Evolutionary conservation across 2,329 filamentous ascomycete genomes (phyloP), one percentile per base, ranked within the genome.

Genomic region (Aschersonia sp.): DNA sequence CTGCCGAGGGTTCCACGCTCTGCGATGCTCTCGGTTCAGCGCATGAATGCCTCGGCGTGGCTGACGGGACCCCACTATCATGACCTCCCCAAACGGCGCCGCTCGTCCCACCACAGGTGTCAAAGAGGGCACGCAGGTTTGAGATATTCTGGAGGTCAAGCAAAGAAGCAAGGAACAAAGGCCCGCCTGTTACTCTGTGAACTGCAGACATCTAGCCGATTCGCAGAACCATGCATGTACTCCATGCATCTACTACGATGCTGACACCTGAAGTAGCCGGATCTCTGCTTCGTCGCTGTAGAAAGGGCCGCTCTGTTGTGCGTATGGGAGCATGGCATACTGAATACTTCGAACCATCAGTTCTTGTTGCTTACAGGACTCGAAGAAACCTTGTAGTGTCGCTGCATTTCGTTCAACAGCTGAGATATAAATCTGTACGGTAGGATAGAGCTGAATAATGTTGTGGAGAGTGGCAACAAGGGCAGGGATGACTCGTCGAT

Each of bases 391-490:
- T 51, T 76, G 69, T 56, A 85, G 85, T 0, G 85, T 89, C 50
- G 76, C 69, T 50, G 73, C 68, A 55, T 89, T 89, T 51, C 86
- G 72, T 53, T 89, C 75, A 0, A 84, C 82, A 20, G 81, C 81
- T 4, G 84, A 75, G 50, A 89, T 80, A 44, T 88, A 65, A 38
- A 85, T 74, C 44, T 75, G 66, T 10, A 80, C 67, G 0, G 59
- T 57, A 2, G 78, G 73, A 52, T 78, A 77, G 47, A 79, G 58
- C 2, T 67, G 66, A 45, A 84, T 75, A 9, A 88, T 65, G 45
- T 82, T 74, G 32, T 72, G 65, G 46, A 89, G 61, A 3, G 84
- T 88, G 3, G 70, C 73, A 3, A 85, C 70, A 30, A 91, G 68
- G 1, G 77, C 68, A 0, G 80, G 76, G 45, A 85, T 80, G 42